A percentile compares a stretch with the other conserved stretches of the same genome.
These are phyloP conservation scores for Rosa multiflora DNA, from an alignment of 306 rosid genomes.

Conservation along the genomic window DNA sequence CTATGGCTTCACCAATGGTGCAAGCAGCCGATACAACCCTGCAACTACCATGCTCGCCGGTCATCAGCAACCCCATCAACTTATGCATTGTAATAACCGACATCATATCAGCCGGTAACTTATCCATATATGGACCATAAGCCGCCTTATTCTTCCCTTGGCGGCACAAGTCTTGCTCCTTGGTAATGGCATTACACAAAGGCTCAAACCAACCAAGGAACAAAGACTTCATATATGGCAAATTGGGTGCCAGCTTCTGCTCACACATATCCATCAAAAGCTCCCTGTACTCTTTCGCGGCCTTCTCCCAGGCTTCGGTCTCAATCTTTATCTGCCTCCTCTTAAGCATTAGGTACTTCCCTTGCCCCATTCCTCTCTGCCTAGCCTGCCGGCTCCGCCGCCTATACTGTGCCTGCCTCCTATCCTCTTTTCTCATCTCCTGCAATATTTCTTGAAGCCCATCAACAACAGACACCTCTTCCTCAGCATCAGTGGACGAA, in stretches of 20 bases:
- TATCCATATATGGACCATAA: constrained; percentile 58
- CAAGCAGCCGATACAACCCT: constrained; percentile 70
- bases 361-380: constrained; percentile 40
- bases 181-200: constrained; percentile 55
- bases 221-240: constrained; percentile 83
- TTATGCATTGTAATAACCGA: constrained; percentile 91
- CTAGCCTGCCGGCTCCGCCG: constrained; percentile 23
- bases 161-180: constrained; percentile 59
- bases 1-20: constrained; percentile 79
- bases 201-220: constrained; percentile 99
- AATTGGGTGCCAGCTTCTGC: constrained; percentile 83
- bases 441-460: constrained; percentile 51
- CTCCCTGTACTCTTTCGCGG: constrained; percentile 75
- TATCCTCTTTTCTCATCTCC: constrained; percentile 52
- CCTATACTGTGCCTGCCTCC: constrained; percentile 24
- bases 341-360: constrained; percentile 45
- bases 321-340: constrained; percentile 80
- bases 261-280: constrained; percentile 89
- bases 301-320: constrained; percentile 87
- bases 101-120: constrained; percentile 84
- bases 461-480: constrained; percentile 47
- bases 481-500: constrained; percentile 69
- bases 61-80: constrained; percentile 81
- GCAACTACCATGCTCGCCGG: constrained; percentile 49
- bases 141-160: constrained; percentile 41